A percentile compares a stretch with the other conserved stretches of the same genome.
phyloP scores from a whole-genome alignment of 768 basidiomycete genomes.

The Boletus sp. region DNA sequence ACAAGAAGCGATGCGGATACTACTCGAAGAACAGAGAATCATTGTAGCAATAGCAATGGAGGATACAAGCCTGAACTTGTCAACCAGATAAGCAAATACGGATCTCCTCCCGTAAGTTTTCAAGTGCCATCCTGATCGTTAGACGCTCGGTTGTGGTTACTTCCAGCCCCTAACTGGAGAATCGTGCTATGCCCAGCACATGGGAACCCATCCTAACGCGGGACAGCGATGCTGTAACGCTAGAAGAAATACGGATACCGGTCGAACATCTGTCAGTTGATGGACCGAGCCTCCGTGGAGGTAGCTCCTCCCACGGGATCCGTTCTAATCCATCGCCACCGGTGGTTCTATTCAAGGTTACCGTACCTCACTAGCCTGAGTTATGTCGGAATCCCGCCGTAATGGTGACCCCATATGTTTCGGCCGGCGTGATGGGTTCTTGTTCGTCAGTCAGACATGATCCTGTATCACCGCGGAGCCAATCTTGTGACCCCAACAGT shows the following conservation, averaged over 20 bases:
- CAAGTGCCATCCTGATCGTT: background rate
- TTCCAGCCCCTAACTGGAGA: background rate
- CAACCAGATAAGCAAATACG: background rate
- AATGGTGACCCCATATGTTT: background rate
- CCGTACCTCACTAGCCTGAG: background rate
- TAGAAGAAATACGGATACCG: background rate
- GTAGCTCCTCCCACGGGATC: background rate
- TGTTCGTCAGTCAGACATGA: too few relatives aligned
- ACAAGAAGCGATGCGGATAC: background rate
- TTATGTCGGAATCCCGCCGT: background rate
- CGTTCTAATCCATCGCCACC: background rate
- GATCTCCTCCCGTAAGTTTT: background rate
- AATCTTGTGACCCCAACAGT: background rate
- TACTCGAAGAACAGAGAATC: background rate
- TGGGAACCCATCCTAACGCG: background rate
- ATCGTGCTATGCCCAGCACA: background rate
- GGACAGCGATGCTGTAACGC: background rate
- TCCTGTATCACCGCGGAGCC: background rate
- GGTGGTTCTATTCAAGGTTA: background rate
- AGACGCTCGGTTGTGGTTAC: background rate
- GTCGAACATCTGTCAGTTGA: background rate
- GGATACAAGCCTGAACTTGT: background rate
- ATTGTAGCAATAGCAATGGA: background rate
- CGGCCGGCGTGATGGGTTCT: background rate
- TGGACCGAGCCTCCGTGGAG: too few relatives aligned